These are phyloP conservation scores for Psidium guajava DNA, from an alignment of 345 rosid species.

Conservation along the genomic window DNA sequence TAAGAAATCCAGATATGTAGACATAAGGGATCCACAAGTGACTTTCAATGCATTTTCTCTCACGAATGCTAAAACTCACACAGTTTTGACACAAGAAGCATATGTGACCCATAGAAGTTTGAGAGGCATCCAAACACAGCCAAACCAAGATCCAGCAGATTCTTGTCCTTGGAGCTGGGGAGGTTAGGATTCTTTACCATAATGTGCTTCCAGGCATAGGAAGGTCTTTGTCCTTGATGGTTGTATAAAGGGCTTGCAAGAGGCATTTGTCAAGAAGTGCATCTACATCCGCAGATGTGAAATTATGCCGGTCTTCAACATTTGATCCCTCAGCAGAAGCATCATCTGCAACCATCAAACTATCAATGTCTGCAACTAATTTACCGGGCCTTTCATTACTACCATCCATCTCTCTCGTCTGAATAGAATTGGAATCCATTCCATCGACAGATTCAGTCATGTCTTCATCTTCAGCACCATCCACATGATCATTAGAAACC, in stretches of 20 bases:
- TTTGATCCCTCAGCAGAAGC: slow-evolving; percentile 20
- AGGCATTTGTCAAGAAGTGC: slow-evolving; percentile 80
- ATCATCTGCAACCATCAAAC: slow-evolving; percentile 31
- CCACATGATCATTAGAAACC: slow-evolving; percentile 16
- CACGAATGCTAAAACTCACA: background rate
- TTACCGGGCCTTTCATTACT: slow-evolving; percentile 15
- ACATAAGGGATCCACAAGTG: background rate
- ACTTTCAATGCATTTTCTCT: background rate
- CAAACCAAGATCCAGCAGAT: background rate
- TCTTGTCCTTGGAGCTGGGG: background rate
- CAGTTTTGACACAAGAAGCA: background rate
- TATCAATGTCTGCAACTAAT: slow-evolving; percentile 24
- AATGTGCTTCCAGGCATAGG: slow-evolving; percentile 94
- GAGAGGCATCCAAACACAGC: background rate
- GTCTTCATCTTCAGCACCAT: slow-evolving; percentile 14
- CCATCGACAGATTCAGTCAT: slow-evolving; percentile 13
- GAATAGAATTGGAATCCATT: slow-evolving; percentile 6
- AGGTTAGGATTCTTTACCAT: slow-evolving; percentile 37
- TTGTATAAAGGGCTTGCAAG: slow-evolving; percentile 81
- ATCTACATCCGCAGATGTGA: slow-evolving; percentile 59
- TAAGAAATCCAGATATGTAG: background rate
- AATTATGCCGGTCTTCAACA: slow-evolving; percentile 31
- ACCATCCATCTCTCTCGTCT: slow-evolving; percentile 14
- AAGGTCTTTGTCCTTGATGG: slow-evolving; percentile 84
- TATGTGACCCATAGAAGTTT: background rate